Percentiles rank a stretch among this genome's conserved stretches.
Evolutionary conservation across 2,329 filamentous ascomycete species (phyloP).

Genomic region (Thelonectria discophora): DNA sequence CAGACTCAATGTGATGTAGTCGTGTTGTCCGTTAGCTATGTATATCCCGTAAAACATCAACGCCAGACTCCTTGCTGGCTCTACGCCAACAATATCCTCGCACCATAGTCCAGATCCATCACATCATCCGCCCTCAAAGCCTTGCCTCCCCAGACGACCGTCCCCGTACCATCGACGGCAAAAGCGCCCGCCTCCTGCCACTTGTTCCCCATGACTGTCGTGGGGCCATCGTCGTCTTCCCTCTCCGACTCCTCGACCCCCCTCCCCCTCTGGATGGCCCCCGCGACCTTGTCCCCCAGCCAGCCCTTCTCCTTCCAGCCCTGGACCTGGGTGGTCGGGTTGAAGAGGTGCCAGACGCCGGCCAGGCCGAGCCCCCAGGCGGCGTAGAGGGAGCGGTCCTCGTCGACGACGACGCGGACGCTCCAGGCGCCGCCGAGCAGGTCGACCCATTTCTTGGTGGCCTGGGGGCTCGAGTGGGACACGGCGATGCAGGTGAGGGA

Average conservation of each 20-base stretch:
- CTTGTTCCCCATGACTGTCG: constrained; percentile 62
- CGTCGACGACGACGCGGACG: constrained; percentile 64
- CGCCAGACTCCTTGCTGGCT: constrained; percentile 11
- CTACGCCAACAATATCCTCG: constrained; percentile 45
- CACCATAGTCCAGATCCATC: constrained; percentile 62
- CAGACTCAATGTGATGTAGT: too few species aligned
- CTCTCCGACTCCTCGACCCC: constrained; percentile 39
- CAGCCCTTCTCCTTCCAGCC: constrained; percentile 65
- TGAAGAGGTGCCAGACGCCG: constrained; percentile 61
- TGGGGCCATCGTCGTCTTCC: constrained; percentile 47
- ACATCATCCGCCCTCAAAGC: constrained; percentile 59
- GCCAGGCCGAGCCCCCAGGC: constrained; percentile 66
- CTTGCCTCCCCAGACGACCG: constrained; percentile 61
- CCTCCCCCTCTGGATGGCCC: constrained; percentile 51
- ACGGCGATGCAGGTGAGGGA: constrained; percentile 65
- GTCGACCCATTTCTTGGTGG: constrained; percentile 66
- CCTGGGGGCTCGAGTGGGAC: constrained; percentile 65
- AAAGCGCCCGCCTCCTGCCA: constrained; percentile 65
- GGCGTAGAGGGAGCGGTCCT: constrained; percentile 65
- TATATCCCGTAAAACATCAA: too few species aligned
- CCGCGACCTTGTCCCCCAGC: constrained; percentile 61
- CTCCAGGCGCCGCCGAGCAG: constrained; percentile 66
- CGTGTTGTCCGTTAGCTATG: too few species aligned
- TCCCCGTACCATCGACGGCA: constrained; percentile 59
- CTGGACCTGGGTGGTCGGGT: constrained; percentile 61